phyloP scores from a whole-genome alignment of 306 rosid species.

The Morella rubra region DNA sequence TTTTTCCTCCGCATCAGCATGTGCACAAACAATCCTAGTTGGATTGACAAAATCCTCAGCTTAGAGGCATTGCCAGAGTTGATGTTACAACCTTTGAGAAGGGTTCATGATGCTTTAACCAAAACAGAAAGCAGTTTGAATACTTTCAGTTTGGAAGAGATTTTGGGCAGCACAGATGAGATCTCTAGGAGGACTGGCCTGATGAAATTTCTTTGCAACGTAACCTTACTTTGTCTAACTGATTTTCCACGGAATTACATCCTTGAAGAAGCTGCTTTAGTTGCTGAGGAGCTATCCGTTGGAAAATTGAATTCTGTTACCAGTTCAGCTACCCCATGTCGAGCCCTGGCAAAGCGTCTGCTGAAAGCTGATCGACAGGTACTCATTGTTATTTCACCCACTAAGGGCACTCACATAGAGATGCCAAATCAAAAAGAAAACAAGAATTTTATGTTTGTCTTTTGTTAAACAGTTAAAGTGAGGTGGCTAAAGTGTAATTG shows the following conservation, averaged over 20 bases:
- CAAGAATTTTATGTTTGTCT: background rate
- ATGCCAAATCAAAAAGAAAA: background rate
- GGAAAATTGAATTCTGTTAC: conserved; percentile 51
- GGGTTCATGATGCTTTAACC: conserved; percentile 45
- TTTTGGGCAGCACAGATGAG: conserved; percentile 43
- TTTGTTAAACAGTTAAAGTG: background rate
- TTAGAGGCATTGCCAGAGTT: conserved; percentile 71
- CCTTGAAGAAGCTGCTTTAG: conserved; percentile 80
- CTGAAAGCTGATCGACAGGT: conserved; percentile 91
- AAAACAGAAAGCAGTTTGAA: conserved; percentile 39
- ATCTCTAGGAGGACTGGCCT: conserved; percentile 48
- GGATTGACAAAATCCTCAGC: conserved; percentile 62
- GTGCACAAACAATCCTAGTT: conserved; percentile 70
- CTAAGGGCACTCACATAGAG: background rate
- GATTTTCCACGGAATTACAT: conserved; percentile 77
- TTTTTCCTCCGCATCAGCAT: conserved; percentile 46
- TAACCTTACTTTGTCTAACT: conserved; percentile 69
- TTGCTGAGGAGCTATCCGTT: conserved; percentile 76
- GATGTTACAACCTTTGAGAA: conserved; percentile 52
- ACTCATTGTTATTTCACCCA: conserved; percentile 20
- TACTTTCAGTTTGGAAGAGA: conserved; percentile 57
- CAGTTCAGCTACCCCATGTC: conserved; percentile 70
- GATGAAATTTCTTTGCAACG: conserved; percentile 78
- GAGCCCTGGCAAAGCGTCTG: conserved; percentile 75
- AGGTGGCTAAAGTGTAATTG: background rate